phyloP scores from a whole-genome alignment of 2,329 filamentous ascomycete genomes.

The Exserohilum rostratum region DNA sequence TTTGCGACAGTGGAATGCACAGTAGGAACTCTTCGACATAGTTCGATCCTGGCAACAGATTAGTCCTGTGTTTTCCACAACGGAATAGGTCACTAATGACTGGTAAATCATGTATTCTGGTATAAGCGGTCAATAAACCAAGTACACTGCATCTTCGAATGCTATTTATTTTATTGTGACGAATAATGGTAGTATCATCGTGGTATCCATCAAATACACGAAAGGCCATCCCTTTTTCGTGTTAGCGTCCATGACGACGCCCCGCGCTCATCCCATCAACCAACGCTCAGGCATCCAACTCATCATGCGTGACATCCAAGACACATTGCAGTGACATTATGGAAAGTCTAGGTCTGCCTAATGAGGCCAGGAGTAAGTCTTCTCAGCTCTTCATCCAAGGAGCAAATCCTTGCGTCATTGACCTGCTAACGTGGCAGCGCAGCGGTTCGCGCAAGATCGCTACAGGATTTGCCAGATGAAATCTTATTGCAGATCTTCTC shows the following conservation, averaged over 20 bases:
- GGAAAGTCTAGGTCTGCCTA: not conserved
- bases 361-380: not conserved
- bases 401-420: not conserved
- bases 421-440: not conserved
- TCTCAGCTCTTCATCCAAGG: not conserved
- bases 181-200: too few relatives aligned
- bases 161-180: too few relatives aligned
- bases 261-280: not conserved
- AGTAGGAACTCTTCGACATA: too few relatives aligned
- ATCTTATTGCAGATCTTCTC: slow-evolving; percentile 19
- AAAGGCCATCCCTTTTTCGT: not conserved
- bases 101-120: too few relatives aligned
- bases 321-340: not conserved
- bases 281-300: not conserved
- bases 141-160: too few relatives aligned
- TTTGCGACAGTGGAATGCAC: too few relatives aligned
- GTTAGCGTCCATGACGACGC: not conserved
- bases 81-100: too few relatives aligned
- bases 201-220: too few relatives aligned
- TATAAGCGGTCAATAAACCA: too few relatives aligned
- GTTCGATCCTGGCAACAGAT: too few relatives aligned
- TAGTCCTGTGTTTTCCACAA: too few relatives aligned
- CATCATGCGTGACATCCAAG: not conserved
- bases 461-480: slow-evolving; percentile 17
- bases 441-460: not conserved